A percentile compares a stretch with the other conserved stretches of the same genome.
Evolutionary conservation across 2,329 filamentous ascomycete species (phyloP).

Genomic region (Xylaria sp.): DNA sequence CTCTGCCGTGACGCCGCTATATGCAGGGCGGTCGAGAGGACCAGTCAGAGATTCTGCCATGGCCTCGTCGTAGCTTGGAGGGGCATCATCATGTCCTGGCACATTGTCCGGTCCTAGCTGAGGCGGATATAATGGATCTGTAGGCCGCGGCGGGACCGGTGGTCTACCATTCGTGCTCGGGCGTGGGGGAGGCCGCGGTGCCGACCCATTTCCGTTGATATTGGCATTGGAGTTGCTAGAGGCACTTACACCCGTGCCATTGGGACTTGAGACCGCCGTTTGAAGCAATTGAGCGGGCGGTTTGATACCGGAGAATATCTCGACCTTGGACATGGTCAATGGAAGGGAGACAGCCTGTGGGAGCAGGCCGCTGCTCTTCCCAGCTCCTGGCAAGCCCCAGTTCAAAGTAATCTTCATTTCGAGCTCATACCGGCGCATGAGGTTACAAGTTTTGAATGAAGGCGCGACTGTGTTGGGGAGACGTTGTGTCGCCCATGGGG

Average conservation of each 20-base stretch:
- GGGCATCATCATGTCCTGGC: conserved; percentile 72
- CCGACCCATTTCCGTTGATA: conserved; percentile 17
- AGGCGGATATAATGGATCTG: conserved; percentile 63
- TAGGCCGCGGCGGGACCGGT: conserved; percentile 31
- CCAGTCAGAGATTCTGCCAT: conserved; percentile 76
- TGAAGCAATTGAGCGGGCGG: conserved; percentile 79
- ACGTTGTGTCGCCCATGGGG: conserved; percentile 72
- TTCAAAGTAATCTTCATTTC: conserved; percentile 80
- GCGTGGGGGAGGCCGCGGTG: conserved; percentile 49
- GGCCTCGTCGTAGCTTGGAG: conserved; percentile 93
- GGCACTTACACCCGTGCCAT: conserved; percentile 33
- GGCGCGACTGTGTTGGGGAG: conserved; percentile 88
- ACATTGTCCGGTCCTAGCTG: conserved; percentile 56
- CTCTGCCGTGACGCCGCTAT: conserved; percentile 67
- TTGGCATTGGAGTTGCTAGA: not conserved
- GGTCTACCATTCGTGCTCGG: conserved; percentile 33
- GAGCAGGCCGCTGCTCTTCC: conserved; percentile 29
- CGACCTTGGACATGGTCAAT: conserved; percentile 73
- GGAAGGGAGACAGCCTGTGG: conserved; percentile 81
- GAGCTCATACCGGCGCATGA: conserved; percentile 80
- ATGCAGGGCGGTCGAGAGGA: conserved; percentile 69
- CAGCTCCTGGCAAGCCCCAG: conserved; percentile 58
- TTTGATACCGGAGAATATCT: conserved; percentile 86
- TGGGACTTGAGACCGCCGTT: conserved; percentile 37
- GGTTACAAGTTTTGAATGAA: conserved; percentile 87